Base-by-base conservation (phyloP, 805 yeast genomes). In the Candida qinlingensis region DNA sequence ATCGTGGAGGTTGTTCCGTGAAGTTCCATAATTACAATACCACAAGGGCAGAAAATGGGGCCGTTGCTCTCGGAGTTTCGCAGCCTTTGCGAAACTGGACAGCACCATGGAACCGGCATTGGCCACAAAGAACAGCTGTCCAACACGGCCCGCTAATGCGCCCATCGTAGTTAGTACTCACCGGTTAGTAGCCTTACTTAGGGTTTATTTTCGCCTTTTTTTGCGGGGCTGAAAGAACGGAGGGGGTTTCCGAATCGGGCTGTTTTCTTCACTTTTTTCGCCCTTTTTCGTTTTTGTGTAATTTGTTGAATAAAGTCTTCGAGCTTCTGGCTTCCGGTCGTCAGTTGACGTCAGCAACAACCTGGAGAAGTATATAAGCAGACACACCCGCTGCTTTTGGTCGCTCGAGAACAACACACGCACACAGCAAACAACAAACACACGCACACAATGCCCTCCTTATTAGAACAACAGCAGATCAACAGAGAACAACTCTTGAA, bases 401-500 rank as follows among this genome's bases (percentile, higher is more conserved):
- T 8, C 11, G 2, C 34, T 3, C 34, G 2, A 31, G 34, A 8
- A 8, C 34, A 8, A 8, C 34, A 31, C 11, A 31, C 34, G 34
- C 30, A 40, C 27, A 29, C 13, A 13, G 9, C 36, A 31, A 44
- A 4, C 26, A 13, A 38, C 25, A 38, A 38, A 47, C 33, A 47
- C 29, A 36, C 25, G 3, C 31, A 37, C 36, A 40, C 12, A 40
- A 50, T 50, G 53, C 37, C 34, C 26, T 46, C 50, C 10, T 41
- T 46, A 11, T 27, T 37, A 12, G 46, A 50, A 47, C 47, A 44
- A 43, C 44, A 44, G 10, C 37, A 50, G 33, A 44, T 42, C 29
- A 48, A 43, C 47, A 55, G 58, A 51, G 58, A 55, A 57, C 37
- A 50, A 26, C 52, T 57, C 27, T 44, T 59, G 25, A 31, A 55